These are phyloP conservation scores for Parathielavia hyrcaniae DNA, from an alignment of 495 filamentous ascomycete genomes.

Conservation along the genomic window DNA sequence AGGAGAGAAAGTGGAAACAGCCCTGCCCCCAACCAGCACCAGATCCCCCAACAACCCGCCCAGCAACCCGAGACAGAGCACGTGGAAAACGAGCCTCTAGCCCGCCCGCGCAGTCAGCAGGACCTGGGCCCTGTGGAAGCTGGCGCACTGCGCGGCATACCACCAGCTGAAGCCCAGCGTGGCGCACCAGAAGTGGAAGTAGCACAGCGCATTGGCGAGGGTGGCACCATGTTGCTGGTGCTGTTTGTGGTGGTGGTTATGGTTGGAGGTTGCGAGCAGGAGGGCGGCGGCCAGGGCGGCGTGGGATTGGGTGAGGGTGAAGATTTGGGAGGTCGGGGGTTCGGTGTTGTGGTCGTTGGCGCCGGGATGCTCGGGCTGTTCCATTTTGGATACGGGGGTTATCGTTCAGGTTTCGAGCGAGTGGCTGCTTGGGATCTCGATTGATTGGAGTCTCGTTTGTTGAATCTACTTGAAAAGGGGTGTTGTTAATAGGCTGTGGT, in stretches of 20 bases:
- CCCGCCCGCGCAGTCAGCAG: background rate
- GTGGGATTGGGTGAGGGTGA: constrained; percentile 5
- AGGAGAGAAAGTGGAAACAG: background rate
- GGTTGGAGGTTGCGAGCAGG: background rate
- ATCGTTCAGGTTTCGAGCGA: background rate
- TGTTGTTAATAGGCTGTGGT: too few relatives aligned
- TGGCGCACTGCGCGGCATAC: constrained; percentile 2
- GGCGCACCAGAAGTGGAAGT: constrained; percentile 12
- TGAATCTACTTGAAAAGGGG: too few relatives aligned
- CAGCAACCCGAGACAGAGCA: background rate
- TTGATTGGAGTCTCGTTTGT: too few relatives aligned
- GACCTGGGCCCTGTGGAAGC: too few relatives aligned
- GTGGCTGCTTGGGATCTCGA: too few relatives aligned
- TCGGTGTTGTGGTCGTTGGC: background rate
- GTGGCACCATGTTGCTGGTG: background rate
- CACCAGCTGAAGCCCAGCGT: constrained; percentile 10
- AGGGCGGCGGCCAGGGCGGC: constrained; percentile 1
- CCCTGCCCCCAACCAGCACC: background rate
- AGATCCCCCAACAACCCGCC: background rate
- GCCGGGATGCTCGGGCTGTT: background rate
- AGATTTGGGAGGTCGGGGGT: background rate
- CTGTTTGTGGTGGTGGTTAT: background rate
- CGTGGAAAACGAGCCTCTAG: constrained; percentile 14
- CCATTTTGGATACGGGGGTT: background rate
- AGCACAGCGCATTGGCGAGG: background rate